A percentile compares a stretch with the other conserved stretches of the same genome.
These are phyloP conservation scores for Xylariaceae sp. DNA, from an alignment of 2,329 filamentous ascomycete genomes.

Conservation along the genomic window DNA sequence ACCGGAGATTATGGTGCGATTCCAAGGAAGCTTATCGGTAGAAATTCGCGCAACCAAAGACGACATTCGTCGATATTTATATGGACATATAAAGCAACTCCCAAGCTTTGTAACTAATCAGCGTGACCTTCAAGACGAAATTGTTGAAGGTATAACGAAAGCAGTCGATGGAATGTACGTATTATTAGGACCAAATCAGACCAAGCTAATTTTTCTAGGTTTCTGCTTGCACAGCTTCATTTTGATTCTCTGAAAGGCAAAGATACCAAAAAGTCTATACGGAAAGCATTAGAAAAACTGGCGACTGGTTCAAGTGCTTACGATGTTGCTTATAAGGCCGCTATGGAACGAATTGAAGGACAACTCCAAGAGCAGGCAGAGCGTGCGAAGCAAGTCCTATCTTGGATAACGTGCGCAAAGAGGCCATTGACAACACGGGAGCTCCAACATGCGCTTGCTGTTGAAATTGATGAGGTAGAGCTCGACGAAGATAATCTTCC, in stretches of 20 bases:
- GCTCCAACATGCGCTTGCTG: conserved; percentile 50
- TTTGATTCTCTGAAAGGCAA: conserved; percentile 43
- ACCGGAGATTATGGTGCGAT: background rate
- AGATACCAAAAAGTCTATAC: conserved; percentile 42
- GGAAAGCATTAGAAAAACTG: conserved; percentile 40
- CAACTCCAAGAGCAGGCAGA: conserved; percentile 41
- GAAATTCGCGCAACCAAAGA: conserved; percentile 13
- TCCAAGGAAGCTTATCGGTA: background rate
- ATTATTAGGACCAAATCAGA: background rate
- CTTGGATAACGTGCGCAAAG: conserved; percentile 49
- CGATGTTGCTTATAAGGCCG: conserved; percentile 47
- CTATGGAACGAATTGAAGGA: conserved; percentile 49
- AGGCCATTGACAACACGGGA: conserved; percentile 43
- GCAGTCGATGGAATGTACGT: conserved; percentile 44
- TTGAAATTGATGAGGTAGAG: conserved; percentile 35
- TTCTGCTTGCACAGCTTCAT: conserved; percentile 48
- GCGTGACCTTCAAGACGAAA: conserved; percentile 30
- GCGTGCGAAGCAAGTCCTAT: conserved; percentile 47
- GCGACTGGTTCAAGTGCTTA: conserved; percentile 41
- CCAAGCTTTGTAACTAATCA: conserved; percentile 24
- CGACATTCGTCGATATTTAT: conserved; percentile 5
- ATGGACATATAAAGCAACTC: conserved; percentile 30
- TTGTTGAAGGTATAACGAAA: conserved; percentile 32
- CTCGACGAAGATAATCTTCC: conserved; percentile 46
- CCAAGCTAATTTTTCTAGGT: conserved; percentile 36